Percentiles rank a stretch among this genome's conserved stretches.
Evolutionary conservation across 805 yeast species (phyloP).

Genomic region (Yamadazyma nakazawae): DNA sequence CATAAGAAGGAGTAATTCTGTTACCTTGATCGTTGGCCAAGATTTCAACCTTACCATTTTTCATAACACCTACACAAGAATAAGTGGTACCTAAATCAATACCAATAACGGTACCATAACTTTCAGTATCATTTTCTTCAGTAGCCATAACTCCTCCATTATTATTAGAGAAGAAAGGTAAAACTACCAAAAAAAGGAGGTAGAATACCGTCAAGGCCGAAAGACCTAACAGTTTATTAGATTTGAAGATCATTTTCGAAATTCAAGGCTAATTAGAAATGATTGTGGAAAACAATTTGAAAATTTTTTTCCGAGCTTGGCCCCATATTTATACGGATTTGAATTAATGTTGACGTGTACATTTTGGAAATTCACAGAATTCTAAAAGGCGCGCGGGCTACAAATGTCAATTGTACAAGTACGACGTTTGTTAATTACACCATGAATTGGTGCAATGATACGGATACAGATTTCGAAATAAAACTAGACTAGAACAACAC

Average conservation of each 20-base stretch:
- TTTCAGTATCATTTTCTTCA: constrained; percentile 27
- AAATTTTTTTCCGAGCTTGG: constrained; percentile 6
- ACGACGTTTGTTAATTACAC: neutral
- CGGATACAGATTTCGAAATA: no score
- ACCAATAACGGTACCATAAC: constrained; percentile 56
- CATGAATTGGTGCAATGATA: no score
- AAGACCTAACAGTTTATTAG: constrained; percentile 20
- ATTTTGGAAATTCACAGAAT: constrained; percentile 6
- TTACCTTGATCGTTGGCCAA: constrained; percentile 98
- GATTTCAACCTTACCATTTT: constrained; percentile 89
- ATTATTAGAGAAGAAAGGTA: constrained; percentile 31
- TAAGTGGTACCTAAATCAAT: constrained; percentile 87
- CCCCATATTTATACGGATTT: constrained; percentile 7
- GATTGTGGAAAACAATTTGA: constrained; percentile 3
- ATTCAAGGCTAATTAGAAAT: constrained; percentile 2
- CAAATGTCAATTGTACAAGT: neutral
- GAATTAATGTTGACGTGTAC: constrained; percentile 10
- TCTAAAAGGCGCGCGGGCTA: constrained; percentile 5
- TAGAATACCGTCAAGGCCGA: constrained; percentile 29
- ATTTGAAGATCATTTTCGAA: constrained; percentile 8
- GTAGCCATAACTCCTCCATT: constrained; percentile 12
- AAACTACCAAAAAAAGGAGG: constrained; percentile 29
- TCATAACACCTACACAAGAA: constrained; percentile 94
- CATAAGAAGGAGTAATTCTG: constrained; percentile 96
- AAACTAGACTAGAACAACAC: no score